A percentile compares a stretch with the other conserved stretches of the same genome.
Conservation (phyloP, 306 rosid species). For the Pachyrhizus erosus region DNA sequence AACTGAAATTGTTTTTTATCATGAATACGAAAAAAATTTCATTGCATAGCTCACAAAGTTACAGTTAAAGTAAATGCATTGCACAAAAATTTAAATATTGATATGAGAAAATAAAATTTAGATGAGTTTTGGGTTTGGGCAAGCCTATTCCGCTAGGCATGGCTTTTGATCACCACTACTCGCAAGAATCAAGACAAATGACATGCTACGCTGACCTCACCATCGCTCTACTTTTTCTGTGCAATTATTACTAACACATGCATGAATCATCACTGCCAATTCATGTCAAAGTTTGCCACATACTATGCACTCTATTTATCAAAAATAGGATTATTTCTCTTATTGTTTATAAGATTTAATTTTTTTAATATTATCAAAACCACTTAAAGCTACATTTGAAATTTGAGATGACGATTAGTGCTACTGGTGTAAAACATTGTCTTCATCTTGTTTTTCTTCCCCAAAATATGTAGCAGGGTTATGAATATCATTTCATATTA, state of each 20-base stretch:
- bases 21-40: not conserved
- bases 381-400: not conserved
- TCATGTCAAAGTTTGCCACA: not conserved
- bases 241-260: constrained; percentile 25
- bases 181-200: constrained; percentile 15
- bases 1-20: not conserved
- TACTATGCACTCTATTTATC: too few relatives aligned
- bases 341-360: too few relatives aligned
- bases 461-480: not conserved
- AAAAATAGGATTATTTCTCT: too few relatives aligned
- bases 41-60: not conserved
- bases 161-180: not conserved
- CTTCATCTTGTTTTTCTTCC: not conserved
- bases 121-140: not conserved
- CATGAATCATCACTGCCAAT: not conserved
- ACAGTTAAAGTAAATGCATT: not conserved
- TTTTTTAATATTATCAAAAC: too few relatives aligned
- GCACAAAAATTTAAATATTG: not conserved
- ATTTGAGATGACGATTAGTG: constrained; percentile 4
- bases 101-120: not conserved
- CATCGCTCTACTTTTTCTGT: constrained; percentile 16
- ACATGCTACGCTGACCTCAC: constrained; percentile 19
- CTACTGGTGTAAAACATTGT: not conserved
- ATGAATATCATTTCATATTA: constrained; percentile 12
- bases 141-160: not conserved